Evolutionary conservation across 2,329 filamentous ascomycete species (phyloP).

Genomic region (Clarireedia hainanense): DNA sequence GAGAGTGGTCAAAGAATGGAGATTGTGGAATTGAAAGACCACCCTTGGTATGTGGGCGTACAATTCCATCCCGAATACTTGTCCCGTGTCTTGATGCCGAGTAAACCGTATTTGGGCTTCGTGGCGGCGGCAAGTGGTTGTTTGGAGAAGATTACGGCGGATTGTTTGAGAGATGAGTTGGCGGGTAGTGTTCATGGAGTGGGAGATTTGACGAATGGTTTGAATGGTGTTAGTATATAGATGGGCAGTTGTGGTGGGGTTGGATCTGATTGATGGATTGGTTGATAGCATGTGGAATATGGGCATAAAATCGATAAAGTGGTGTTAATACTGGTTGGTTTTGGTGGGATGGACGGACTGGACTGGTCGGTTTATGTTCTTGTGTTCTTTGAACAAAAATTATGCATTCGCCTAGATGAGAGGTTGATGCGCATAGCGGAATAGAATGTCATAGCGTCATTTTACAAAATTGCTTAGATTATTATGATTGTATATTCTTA

Average conservation of each 20-base stretch:
- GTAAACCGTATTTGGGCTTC: slow-evolving; percentile 74
- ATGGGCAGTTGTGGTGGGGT: neutral
- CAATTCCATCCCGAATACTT: slow-evolving; percentile 89
- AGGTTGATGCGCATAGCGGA: no score
- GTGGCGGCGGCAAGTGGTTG: slow-evolving; percentile 56
- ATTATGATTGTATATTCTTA: no score
- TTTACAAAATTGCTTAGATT: no score
- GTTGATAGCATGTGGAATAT: no score
- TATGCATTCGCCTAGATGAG: no score
- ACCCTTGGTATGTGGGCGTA: slow-evolving; percentile 78
- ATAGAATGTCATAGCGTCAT: no score
- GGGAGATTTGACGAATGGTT: slow-evolving; percentile 2
- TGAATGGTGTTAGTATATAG: slow-evolving; percentile 8
- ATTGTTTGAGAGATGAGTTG: slow-evolving; percentile 5
- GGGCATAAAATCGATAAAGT: no score
- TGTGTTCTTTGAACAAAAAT: no score
- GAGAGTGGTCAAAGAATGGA: slow-evolving; percentile 74
- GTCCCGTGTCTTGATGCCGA: slow-evolving; percentile 64
- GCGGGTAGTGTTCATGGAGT: slow-evolving; percentile 1
- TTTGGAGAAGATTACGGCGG: slow-evolving; percentile 23
- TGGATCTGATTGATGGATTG: no score
- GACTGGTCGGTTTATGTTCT: no score
- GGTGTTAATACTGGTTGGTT: neutral
- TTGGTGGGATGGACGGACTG: neutral
- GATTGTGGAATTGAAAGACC: slow-evolving; percentile 72